These are phyloP conservation scores for Candida khao-thaluensis DNA, from an alignment of 805 yeast genomes.

Conservation along the genomic window DNA sequence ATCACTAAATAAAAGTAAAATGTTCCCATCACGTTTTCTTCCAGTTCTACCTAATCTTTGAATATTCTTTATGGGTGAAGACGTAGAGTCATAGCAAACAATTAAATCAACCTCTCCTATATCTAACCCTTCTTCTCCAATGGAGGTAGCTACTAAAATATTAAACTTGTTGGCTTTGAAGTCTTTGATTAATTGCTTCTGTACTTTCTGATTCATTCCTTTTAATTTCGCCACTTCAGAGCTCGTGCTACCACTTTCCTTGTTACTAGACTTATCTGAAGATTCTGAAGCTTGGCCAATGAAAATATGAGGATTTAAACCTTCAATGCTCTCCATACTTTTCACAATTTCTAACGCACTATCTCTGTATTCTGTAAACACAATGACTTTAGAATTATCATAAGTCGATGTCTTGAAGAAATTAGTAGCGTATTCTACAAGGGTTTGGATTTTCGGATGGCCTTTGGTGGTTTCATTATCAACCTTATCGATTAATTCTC, in stretches of 20 bases:
- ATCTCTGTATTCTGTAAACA: slow-evolving; percentile 86
- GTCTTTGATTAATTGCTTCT: slow-evolving; percentile 70
- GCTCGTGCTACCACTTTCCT: slow-evolving; percentile 41
- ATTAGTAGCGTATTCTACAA: slow-evolving; percentile 29
- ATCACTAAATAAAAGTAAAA: slow-evolving; percentile 70
- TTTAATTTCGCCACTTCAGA: slow-evolving; percentile 73
- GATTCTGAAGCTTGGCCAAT: slow-evolving; percentile 83
- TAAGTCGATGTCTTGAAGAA: slow-evolving; percentile 49
- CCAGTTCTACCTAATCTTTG: slow-evolving; percentile 99
- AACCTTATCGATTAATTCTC: slow-evolving; percentile 30
- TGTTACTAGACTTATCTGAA: slow-evolving; percentile 34
- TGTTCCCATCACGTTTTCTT: slow-evolving; percentile 85
- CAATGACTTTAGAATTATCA: slow-evolving; percentile 68
- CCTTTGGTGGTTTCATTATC: neutral
- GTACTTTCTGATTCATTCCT: slow-evolving; percentile 91
- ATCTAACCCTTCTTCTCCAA: slow-evolving; percentile 98
- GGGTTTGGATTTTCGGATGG: slow-evolving; percentile 72
- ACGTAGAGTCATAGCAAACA: slow-evolving; percentile 87
- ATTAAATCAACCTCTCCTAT: slow-evolving; percentile 97
- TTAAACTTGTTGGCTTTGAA: slow-evolving; percentile 76
- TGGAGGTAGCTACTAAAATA: slow-evolving; percentile 89
- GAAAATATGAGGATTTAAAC: slow-evolving; percentile 73
- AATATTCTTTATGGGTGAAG: slow-evolving; percentile 88
- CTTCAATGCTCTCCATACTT: slow-evolving; percentile 44
- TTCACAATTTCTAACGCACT: slow-evolving; percentile 86